Evolutionary conservation across 768 basidiomycete genomes (phyloP).

Genomic region (Trametes cingulata): DNA sequence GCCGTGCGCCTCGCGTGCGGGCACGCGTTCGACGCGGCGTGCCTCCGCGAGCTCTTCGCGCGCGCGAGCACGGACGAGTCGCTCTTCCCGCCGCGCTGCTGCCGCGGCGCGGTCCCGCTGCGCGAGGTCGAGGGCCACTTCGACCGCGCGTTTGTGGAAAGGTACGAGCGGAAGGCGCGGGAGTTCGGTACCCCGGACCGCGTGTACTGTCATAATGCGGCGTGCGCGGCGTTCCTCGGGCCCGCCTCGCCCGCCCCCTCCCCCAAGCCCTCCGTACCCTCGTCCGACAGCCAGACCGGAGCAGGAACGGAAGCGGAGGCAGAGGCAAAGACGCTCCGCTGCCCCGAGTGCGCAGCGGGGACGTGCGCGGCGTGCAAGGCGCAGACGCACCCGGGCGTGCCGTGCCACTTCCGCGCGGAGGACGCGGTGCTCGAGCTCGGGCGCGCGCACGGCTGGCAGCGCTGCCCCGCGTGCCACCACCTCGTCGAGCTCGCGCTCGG

Average conservation of each 20-base stretch:
- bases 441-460: conserved; percentile 27
- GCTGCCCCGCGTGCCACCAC: conserved; percentile 28
- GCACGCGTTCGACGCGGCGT: conserved; percentile 38
- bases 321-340: neutral
- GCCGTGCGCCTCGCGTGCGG: conserved; percentile 32
- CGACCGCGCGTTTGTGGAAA: neutral
- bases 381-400: conserved; percentile 9
- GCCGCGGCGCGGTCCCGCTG: conserved; percentile 19
- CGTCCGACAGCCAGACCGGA: too few relatives aligned
- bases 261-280: too few relatives aligned
- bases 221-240: conserved; percentile 28
- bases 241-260: conserved; percentile 10
- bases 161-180: conserved; percentile 17
- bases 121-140: conserved; percentile 19
- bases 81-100: conserved; percentile 33
- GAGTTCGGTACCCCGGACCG: conserved; percentile 27
- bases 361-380: conserved; percentile 24
- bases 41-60: conserved; percentile 37
- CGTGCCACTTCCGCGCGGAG: conserved; percentile 27
- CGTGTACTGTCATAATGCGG: conserved; percentile 25
- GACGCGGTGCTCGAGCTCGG: conserved; percentile 21
- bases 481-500: conserved; percentile 27
- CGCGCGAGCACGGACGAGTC: conserved; percentile 39
- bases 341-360: conserved; percentile 14
- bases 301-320: too few relatives aligned